Conservation (phyloP, 1,284 basidiomycete genomes). For the Erythrobasidium hasegawianum region DNA sequence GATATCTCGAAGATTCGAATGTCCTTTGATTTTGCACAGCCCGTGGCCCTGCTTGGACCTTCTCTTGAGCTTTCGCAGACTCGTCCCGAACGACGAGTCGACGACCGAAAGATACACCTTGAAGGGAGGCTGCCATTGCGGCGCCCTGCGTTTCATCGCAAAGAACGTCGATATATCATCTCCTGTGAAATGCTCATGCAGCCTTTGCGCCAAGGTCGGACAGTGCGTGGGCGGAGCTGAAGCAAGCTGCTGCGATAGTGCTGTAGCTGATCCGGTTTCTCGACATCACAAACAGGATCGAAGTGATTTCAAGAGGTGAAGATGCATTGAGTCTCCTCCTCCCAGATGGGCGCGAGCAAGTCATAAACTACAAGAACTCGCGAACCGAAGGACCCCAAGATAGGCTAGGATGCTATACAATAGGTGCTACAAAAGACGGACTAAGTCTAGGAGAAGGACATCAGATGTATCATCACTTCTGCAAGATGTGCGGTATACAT, state of each 20-base stretch:
- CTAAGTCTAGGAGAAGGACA: neutral
- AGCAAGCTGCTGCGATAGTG: too few species aligned
- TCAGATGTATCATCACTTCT: neutral
- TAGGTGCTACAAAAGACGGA: neutral
- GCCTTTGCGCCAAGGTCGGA: neutral
- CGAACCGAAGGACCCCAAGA: neutral
- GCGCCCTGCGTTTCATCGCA: neutral
- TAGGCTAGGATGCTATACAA: neutral
- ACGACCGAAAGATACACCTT: neutral
- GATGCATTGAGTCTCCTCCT: neutral
- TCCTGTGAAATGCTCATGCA: constrained; percentile 1
- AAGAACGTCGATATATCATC: neutral
- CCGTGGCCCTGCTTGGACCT: too few species aligned
- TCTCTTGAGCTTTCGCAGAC: too few species aligned
- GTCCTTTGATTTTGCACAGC: too few species aligned
- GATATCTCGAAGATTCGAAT: too few species aligned
- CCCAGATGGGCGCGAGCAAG: neutral
- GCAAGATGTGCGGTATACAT: constrained; percentile 1
- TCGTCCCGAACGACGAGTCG: too few species aligned
- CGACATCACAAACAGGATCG: too few species aligned
- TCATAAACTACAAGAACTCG: neutral
- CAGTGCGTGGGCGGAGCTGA: too few species aligned
- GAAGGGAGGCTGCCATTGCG: neutral
- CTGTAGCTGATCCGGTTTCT: too few species aligned
- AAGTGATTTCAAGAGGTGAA: too few species aligned